Percentiles rank a stretch among this genome's conserved stretches.
Evolutionary conservation across 2,329 filamentous ascomycete genomes (phyloP).

Genomic region (Paecilomyces sp.): DNA sequence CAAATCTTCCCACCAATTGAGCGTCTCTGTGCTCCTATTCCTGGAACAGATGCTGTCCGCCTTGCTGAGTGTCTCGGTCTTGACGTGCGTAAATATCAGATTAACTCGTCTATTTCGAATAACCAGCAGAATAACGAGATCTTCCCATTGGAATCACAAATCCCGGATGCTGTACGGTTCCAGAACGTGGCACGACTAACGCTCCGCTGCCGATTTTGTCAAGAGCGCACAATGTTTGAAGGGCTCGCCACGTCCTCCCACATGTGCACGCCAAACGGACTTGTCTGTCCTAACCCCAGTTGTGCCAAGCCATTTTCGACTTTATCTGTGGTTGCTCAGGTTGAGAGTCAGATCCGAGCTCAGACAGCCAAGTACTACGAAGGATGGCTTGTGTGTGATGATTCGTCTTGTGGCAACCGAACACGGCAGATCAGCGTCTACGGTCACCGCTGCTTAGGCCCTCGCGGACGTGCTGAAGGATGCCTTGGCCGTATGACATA

Average conservation of each 20-base stretch:
- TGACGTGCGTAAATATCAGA: slow-evolving; percentile 79
- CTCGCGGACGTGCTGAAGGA: slow-evolving; percentile 73
- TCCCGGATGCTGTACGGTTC: slow-evolving; percentile 86
- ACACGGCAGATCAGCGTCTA: slow-evolving; percentile 93
- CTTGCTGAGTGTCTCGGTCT: slow-evolving; percentile 91
- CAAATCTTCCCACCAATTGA: slow-evolving; percentile 98
- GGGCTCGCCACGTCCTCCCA: slow-evolving; percentile 58
- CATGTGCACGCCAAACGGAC: slow-evolving; percentile 63
- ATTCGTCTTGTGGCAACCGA: slow-evolving; percentile 74
- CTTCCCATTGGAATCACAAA: slow-evolving; percentile 86
- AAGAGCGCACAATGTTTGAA: slow-evolving; percentile 63
- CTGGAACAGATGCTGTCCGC: slow-evolving; percentile 80
- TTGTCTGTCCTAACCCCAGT: slow-evolving; percentile 58
- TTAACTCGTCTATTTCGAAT: slow-evolving; percentile 51
- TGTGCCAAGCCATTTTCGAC: slow-evolving; percentile 62
- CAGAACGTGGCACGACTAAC: slow-evolving; percentile 68
- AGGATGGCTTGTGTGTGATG: slow-evolving; percentile 84
- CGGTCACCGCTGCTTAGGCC: slow-evolving; percentile 80
- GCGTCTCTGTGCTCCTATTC: slow-evolving; percentile 92
- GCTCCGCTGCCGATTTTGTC: slow-evolving; percentile 77
- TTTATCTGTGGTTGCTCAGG: slow-evolving; percentile 73
- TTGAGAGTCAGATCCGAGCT: slow-evolving; percentile 74
- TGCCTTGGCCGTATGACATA: slow-evolving; percentile 85
- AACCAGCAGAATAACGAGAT: slow-evolving; percentile 60
- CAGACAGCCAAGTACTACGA: slow-evolving; percentile 84